Percentiles rank a stretch among this genome's conserved stretches.
These are phyloP conservation scores for Coemansia sp. DNA, from an alignment of 192 early-diverging fungal genomes.

Conservation along the genomic window DNA sequence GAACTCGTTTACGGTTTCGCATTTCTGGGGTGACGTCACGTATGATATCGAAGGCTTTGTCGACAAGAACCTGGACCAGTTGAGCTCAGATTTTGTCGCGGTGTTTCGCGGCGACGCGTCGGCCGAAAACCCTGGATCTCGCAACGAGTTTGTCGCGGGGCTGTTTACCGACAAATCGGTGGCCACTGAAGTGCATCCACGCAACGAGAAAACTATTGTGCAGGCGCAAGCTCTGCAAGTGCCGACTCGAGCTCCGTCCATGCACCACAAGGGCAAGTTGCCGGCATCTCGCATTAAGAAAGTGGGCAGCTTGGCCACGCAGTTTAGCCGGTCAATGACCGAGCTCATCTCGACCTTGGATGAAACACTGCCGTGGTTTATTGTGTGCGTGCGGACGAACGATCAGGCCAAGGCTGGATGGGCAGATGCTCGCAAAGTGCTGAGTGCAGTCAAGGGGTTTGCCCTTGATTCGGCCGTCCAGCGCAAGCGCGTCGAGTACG, in stretches of 20 bases:
- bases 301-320: constrained; percentile 53
- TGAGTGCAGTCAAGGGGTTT: constrained; percentile 55
- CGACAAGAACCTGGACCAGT: constrained; percentile 77
- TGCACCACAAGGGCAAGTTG: constrained; percentile 54
- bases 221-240: constrained; percentile 76
- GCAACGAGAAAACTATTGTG: constrained; percentile 70
- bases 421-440: constrained; percentile 69
- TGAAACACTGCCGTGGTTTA: constrained; percentile 80
- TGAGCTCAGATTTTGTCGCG: constrained; percentile 81
- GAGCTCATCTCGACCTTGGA: constrained; percentile 78
- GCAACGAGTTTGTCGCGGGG: constrained; percentile 75
- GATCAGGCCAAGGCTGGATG: constrained; percentile 65
- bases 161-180: constrained; percentile 74
- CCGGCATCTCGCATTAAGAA: constrained; percentile 60
- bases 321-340: constrained; percentile 64
- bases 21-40: constrained; percentile 73
- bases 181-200: constrained; percentile 72
- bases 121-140: constrained; percentile 60
- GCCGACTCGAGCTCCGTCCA: constrained; percentile 71
- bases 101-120: constrained; percentile 77
- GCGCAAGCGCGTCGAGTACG: constrained; percentile 67
- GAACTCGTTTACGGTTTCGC: constrained; percentile 73
- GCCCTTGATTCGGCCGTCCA: constrained; percentile 65
- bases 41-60: constrained; percentile 84
- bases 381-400: constrained; percentile 79